Base-by-base conservation (phyloP, 108 stramenopile genomes). In the Schizochytrium sp. region DNA sequence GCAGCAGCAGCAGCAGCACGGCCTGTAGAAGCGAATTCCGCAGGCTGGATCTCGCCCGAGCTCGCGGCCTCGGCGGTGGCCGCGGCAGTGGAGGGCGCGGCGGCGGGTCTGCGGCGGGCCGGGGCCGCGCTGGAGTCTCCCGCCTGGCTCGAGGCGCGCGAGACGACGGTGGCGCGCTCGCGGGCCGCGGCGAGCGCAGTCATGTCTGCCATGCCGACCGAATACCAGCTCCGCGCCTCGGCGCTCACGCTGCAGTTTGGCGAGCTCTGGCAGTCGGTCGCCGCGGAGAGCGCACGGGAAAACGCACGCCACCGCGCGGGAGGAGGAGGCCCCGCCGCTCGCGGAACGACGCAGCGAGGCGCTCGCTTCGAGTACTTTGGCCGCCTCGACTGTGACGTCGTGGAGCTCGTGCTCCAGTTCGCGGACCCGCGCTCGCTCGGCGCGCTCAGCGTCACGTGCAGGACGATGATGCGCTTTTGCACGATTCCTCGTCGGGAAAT, bases 261-360 rank as follows among this genome's bases (percentile, higher is more conserved):
- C 19, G 76, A 83, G 25, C 51, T 83, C 48, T 83, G 76, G 76
- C 76, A 83, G 76, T n/a, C 45, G 48, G 76, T 83, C 12, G 76
- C 76, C 10, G 51, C 45, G 19, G 76, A 83, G 76, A 6, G 10
- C 48, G 76, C 45, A 4, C 34, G 34, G 34, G 34, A 34, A 34
- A 34, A 34, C 34, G 34, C 34, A 34, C 34, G 34, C 2, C 34
- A 34, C 34, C 34, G 34, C 34, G 34, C 34, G 34, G 34, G 34
- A 34, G 34, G n/a, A 5, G 29, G 63, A 69, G 8, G 21, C 34
- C 4, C 0, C 41, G 34, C 63, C 10, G 63, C 63, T 0, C 55
- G 8, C 55, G 55, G 55, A n/a, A 0, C 63, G 34, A 2, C 63
- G 63, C 63, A 28, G 63, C 63, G 63, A 14, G 63, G 21, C 25